Evolutionary conservation across 1,284 basidiomycete genomes (phyloP).

Genomic region (Chondrostereum purpureum): DNA sequence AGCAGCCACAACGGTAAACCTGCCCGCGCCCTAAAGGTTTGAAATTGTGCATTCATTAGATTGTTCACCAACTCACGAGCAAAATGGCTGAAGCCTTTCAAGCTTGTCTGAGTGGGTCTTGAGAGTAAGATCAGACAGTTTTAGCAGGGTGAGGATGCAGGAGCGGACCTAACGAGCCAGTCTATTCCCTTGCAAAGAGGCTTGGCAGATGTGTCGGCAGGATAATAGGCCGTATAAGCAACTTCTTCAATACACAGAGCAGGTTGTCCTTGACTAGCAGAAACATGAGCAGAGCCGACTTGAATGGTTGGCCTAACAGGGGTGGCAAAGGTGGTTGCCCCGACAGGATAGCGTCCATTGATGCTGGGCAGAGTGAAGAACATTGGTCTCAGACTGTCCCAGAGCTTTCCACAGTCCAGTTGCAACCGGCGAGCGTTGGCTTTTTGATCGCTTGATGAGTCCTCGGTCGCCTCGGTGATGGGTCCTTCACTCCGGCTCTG

Average conservation of each 20-base stretch:
- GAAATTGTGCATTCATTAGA: too few relatives aligned
- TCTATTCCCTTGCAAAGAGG: slow-evolving; percentile 31
- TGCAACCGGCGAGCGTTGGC: neutral
- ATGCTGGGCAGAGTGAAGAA: slow-evolving; percentile 36
- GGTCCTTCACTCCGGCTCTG: neutral
- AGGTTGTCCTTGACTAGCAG: slow-evolving; percentile 22
- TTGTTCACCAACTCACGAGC: neutral
- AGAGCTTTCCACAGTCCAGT: too few relatives aligned
- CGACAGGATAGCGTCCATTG: slow-evolving; percentile 45
- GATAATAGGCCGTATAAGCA: slow-evolving; percentile 56
- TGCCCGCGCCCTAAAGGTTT: too few relatives aligned
- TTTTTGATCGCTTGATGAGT: neutral
- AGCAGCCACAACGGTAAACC: slow-evolving; percentile 38
- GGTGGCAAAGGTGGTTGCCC: slow-evolving; percentile 44
- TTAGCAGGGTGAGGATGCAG: slow-evolving; percentile 1
- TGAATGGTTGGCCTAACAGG: slow-evolving; percentile 29
- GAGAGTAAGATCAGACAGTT: slow-evolving; percentile 8
- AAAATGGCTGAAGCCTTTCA: slow-evolving; percentile 8
- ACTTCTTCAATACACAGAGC: slow-evolving; percentile 49
- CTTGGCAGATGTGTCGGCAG: slow-evolving; percentile 30
- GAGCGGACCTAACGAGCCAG: slow-evolving; percentile 47
- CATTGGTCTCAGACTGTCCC: slow-evolving; percentile 23
- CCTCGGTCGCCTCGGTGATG: neutral
- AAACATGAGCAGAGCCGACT: slow-evolving; percentile 37
- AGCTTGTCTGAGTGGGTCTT: slow-evolving; percentile 9